Conservation (phyloP, 169 alveolate species). For the Cryptosporidium sp. region DNA sequence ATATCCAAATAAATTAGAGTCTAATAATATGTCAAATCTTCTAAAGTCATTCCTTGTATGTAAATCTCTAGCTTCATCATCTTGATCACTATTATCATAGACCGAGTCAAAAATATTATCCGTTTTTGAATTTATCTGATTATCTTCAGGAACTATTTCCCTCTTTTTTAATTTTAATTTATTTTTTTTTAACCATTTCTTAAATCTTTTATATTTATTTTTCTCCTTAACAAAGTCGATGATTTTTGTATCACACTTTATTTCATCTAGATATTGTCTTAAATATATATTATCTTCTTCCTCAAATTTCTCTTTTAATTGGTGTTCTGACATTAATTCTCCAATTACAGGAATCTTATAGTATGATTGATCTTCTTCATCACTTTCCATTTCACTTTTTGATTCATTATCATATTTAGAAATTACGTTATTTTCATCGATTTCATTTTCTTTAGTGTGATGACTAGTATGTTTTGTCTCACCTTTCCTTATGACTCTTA, state of each 20-base stretch:
- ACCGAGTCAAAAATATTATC: not conserved
- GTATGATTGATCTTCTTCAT: not conserved
- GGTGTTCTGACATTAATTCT: conserved; percentile 12
- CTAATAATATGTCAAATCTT: conserved; percentile 36
- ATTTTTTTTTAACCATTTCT: conserved; percentile 12
- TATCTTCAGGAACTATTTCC: not conserved
- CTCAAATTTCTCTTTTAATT: conserved; percentile 17
- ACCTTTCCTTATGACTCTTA: conserved; percentile 6
- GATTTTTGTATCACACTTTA: not conserved
- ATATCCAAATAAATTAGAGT: conserved; percentile 43
- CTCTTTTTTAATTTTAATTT: not conserved
- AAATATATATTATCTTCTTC: conserved; percentile 13
- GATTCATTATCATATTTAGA: not conserved
- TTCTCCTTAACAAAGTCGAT: conserved; percentile 16
- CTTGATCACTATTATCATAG: not conserved
- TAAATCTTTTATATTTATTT: not conserved
- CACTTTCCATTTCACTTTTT: not conserved
- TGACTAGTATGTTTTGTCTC: not conserved
- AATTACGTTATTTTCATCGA: not conserved
- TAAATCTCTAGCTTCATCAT: conserved; percentile 51
- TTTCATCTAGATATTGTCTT: conserved; percentile 25
- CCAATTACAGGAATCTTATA: conserved; percentile 14
- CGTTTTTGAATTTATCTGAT: not conserved
- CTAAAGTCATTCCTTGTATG: conserved; percentile 45
- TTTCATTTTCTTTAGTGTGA: not conserved